Evolutionary conservation across 1,139 yeast species (phyloP), one percentile per base, ranked within the genome.

Genomic region (Blastobotrys ciferrii): DNA sequence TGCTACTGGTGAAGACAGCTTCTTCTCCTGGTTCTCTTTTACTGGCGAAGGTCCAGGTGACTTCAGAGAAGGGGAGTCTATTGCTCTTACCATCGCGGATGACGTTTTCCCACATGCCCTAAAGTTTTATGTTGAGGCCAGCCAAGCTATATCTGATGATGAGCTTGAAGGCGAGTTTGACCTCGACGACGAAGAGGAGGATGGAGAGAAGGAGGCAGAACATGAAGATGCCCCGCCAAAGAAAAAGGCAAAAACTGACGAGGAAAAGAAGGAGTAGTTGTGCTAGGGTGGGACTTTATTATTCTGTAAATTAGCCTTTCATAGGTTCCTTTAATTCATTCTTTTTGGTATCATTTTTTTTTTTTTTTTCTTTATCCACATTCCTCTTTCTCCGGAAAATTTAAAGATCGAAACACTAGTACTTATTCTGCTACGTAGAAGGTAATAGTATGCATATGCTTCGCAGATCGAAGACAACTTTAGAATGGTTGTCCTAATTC

Each of bases 91-190:
- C 11, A 52, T 72, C 19, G 59, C 65, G 18, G 74, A 69, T 23
- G 74, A 70, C 28, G 47, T 71, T 6, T 71, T 56, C 53, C 75
- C 74, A 7, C 67, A 67, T 39, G 75, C 75, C 1, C 55, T 68
- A 23, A 68, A 68, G 50, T 58, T 63, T 49, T 68, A 54, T 49
- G 53, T 51, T 18, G 62, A 61, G 9, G 59, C 59, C 19, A 28
- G 63, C 46, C 48, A 56, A 41, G 57, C 53, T 20, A 56, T 48
- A 12, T 43, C 42, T 15, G 58, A 57, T 19, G 60, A 49, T 14
- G 54, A 41, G 19, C 46, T 51, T 9, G 60, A 53, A 30, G 57
- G 50, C n/a, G 66, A 61, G 44, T 53, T 52, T 25, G 64, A 58
- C 25, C 38, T 55, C 20, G 67, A 59, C 7, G 63, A 59, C 17